These are phyloP conservation scores for Euphorbia schlechtendalii DNA, from an alignment of 441 rosid species.

Conservation along the genomic window DNA sequence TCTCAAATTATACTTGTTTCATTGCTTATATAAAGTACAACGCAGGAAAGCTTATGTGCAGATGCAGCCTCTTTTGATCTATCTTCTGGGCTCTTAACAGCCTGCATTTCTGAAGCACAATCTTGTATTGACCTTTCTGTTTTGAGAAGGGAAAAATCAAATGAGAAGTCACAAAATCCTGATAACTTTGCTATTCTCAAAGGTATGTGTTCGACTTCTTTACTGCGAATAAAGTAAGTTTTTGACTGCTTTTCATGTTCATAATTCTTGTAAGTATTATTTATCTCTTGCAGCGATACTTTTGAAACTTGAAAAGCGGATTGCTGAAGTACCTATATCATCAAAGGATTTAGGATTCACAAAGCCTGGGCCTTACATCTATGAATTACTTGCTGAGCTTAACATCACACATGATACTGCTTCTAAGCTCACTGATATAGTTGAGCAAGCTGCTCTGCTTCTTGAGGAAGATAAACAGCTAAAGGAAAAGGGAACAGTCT, in stretches of 20 bases:
- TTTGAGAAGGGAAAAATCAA: constrained; percentile 56
- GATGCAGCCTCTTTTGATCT: constrained; percentile 98
- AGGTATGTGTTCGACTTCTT: constrained; percentile 40
- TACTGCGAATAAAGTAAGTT: constrained; percentile 7
- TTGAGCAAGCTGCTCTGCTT: constrained; percentile 70
- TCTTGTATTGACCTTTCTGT: constrained; percentile 69
- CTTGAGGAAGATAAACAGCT: constrained; percentile 73
- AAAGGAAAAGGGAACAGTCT: constrained; percentile 35
- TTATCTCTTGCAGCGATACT: constrained; percentile 64
- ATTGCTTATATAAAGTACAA: constrained; percentile 18
- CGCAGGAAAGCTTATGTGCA: constrained; percentile 89
- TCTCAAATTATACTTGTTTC: constrained; percentile 1
- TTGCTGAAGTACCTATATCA: constrained; percentile 73
- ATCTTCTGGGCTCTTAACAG: constrained; percentile 64
- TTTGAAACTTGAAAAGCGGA: constrained; percentile 80
- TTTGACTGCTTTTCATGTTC: background rate
- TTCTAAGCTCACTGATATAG: constrained; percentile 55
- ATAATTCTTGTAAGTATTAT: constrained; percentile 18
- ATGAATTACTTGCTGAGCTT: constrained; percentile 71
- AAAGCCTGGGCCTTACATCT: constrained; percentile 87
- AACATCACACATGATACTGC: constrained; percentile 78
- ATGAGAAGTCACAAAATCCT: constrained; percentile 65
- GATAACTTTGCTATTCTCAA: constrained; percentile 90
- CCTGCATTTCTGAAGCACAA: constrained; percentile 89
- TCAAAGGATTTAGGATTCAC: constrained; percentile 82